phyloP scores from a whole-genome alignment of 306 rosid genomes.

The Inga leiocalycina region DNA sequence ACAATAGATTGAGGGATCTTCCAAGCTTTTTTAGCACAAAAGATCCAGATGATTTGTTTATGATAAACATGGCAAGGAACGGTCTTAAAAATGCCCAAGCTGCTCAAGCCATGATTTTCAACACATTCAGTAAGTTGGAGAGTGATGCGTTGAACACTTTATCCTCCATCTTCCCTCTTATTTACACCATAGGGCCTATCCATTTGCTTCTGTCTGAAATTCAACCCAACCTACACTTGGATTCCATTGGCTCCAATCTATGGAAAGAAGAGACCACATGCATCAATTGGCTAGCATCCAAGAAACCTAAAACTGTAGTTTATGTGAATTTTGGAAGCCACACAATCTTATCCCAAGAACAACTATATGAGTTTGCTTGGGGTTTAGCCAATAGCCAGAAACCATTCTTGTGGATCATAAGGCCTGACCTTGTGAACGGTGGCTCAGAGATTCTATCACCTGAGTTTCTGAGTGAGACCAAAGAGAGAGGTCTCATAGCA shows the following conservation, averaged over 20 bases:
- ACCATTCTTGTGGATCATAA: no score
- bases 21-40: background rate
- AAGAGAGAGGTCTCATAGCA: background rate
- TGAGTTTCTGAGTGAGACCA: background rate
- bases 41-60: background rate
- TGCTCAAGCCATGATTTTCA: background rate
- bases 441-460: background rate
- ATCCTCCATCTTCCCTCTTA: slow-evolving; percentile 3
- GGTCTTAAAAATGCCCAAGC: background rate
- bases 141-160: background rate
- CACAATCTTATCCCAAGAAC: no score
- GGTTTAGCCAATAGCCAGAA: no score
- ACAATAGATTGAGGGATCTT: background rate
- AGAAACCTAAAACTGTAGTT: no score
- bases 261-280: slow-evolving; percentile 2
- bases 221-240: background rate
- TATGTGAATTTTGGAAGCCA: no score
- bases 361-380: no score
- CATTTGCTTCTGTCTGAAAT: background rate
- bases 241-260: background rate
- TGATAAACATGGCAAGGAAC: background rate
- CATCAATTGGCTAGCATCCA: background rate
- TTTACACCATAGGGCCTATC: slow-evolving; percentile 3
- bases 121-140: background rate
- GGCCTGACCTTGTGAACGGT: background rate